These are phyloP conservation scores for Bothriochloa decipiens DNA, from an alignment of 176 grass and related monocot genomes.

Conservation along the genomic window DNA sequence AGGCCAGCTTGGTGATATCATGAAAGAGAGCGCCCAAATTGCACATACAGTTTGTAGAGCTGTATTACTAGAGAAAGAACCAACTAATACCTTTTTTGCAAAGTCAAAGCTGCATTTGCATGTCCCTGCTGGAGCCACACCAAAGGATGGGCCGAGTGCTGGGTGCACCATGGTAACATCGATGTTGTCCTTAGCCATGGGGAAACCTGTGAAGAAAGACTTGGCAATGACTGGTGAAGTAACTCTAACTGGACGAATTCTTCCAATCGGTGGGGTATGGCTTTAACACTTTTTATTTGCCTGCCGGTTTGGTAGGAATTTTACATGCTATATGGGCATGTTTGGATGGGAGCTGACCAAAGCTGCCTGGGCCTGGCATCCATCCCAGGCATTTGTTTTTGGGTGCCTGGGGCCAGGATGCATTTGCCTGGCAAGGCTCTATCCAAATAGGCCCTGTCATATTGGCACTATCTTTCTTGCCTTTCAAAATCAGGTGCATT, in stretches of 20 bases:
- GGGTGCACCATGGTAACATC: conserved; percentile 96
- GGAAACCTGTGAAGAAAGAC: conserved; percentile 74
- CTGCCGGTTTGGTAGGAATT: conserved; percentile 16
- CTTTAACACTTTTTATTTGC: conserved; percentile 18
- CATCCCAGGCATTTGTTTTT: too few relatives aligned
- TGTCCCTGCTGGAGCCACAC: conserved; percentile 89
- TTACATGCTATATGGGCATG: background rate
- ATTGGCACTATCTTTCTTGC: background rate
- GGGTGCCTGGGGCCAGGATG: too few relatives aligned
- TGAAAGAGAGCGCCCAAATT: conserved; percentile 99
- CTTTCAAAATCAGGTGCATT: background rate
- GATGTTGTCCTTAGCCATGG: conserved; percentile 86
- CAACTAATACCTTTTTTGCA: conserved; percentile 72
- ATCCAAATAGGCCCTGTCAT: background rate
- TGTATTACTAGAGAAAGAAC: conserved; percentile 73
- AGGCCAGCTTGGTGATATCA: conserved; percentile 93
- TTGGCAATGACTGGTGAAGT: conserved; percentile 97
- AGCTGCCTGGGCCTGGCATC: too few relatives aligned
- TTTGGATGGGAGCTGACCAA: background rate
- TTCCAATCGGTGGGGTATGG: conserved; percentile 76
- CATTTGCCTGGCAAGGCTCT: too few relatives aligned
- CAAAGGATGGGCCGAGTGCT: conserved; percentile 91
- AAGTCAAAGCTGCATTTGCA: conserved; percentile 89
- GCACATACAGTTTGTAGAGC: conserved; percentile 87
- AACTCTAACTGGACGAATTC: conserved; percentile 80